Percentiles rank a stretch among this genome's conserved stretches.
phyloP scores from a whole-genome alignment of 2,329 filamentous ascomycete genomes.

The Lasiodiplodia citricola region DNA sequence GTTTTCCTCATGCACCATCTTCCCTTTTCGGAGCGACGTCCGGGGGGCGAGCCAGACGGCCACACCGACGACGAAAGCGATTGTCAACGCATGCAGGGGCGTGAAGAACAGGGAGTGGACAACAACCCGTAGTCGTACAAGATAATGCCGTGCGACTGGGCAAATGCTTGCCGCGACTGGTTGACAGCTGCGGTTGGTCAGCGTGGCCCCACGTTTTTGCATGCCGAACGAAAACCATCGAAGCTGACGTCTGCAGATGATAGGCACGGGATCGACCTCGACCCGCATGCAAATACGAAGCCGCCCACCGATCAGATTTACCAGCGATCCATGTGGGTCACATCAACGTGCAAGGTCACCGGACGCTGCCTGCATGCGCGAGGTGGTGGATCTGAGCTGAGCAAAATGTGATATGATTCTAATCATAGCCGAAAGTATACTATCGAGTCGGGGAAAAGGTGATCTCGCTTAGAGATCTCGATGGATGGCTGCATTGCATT shows the following conservation, averaged over 20 bases:
- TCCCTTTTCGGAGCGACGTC: neutral
- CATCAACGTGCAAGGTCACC: neutral
- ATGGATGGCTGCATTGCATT: constrained; percentile 24
- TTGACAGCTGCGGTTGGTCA: neutral
- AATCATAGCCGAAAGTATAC: constrained; percentile 2
- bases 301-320: neutral
- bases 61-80: neutral
- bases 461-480: constrained; percentile 18
- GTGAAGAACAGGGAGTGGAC: constrained; percentile 1
- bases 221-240: neutral
- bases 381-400: neutral
- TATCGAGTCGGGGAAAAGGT: constrained; percentile 15
- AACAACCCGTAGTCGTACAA: constrained; percentile 10
- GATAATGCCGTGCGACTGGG: constrained; percentile 8
- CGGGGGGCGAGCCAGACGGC: neutral
- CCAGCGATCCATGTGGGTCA: neutral
- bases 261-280: neutral
- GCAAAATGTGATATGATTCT: neutral
- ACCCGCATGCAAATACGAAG: constrained; percentile 8
- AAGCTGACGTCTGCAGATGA: neutral
- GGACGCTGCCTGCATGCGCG: no score
- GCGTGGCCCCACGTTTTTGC: neutral
- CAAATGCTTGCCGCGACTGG: neutral
- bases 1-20: neutral
- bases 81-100: neutral